Evolutionary conservation across 495 filamentous ascomycete genomes (phyloP).

Genomic region (Penicillium egyptiacum): DNA sequence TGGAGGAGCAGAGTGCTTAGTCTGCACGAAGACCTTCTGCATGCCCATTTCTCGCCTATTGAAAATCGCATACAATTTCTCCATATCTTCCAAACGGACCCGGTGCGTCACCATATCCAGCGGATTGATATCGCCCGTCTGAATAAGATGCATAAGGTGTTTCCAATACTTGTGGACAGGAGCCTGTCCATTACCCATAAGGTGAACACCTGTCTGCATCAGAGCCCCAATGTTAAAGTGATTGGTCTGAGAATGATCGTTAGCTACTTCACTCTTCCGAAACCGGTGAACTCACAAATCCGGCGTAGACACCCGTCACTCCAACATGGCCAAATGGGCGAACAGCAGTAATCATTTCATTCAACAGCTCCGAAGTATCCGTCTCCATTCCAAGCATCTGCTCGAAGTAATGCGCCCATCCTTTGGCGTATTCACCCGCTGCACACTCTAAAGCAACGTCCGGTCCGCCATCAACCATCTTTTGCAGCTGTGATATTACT

Average conservation of each 20-base stretch:
- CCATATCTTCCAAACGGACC: slow-evolving; percentile 68
- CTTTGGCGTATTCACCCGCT: slow-evolving; percentile 82
- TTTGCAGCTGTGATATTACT: slow-evolving; percentile 70
- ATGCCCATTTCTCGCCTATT: slow-evolving; percentile 64
- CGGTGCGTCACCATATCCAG: slow-evolving; percentile 80
- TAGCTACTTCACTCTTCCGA: not conserved
- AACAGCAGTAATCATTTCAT: slow-evolving; percentile 82
- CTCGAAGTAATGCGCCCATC: slow-evolving; percentile 78
- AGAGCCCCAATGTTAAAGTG: slow-evolving; percentile 82
- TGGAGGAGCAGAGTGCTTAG: slow-evolving; percentile 57
- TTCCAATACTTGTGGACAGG: slow-evolving; percentile 86
- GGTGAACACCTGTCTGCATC: slow-evolving; percentile 82
- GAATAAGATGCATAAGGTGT: slow-evolving; percentile 65
- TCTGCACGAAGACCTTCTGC: slow-evolving; percentile 68
- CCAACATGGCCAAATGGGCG: slow-evolving; percentile 73
- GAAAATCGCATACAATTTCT: slow-evolving; percentile 65
- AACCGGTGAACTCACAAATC: slow-evolving; percentile 58
- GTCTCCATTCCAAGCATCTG: slow-evolving; percentile 73
- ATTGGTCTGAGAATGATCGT: slow-evolving; percentile 55
- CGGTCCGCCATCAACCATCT: slow-evolving; percentile 66
- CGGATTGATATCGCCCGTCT: slow-evolving; percentile 67
- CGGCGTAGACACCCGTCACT: slow-evolving; percentile 80
- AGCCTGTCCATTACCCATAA: slow-evolving; percentile 83
- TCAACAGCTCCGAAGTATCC: slow-evolving; percentile 82
- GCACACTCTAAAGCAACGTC: slow-evolving; percentile 84